phyloP scores from a whole-genome alignment of 805 yeast species.

The Priceomyces carsonii region DNA sequence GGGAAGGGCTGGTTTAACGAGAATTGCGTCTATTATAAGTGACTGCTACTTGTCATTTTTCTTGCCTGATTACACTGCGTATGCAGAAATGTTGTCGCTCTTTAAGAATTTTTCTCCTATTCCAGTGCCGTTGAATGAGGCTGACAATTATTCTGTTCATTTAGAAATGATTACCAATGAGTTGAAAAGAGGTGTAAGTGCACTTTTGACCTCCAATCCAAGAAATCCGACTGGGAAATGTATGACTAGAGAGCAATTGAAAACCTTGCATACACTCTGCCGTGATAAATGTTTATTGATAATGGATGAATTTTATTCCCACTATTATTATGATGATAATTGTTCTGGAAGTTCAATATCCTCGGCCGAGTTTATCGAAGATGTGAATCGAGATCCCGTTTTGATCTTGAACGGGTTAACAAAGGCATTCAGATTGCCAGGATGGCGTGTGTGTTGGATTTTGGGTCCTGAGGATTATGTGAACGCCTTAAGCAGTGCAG shows the following conservation, averaged over 20 bases:
- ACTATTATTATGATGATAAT: slow-evolving; percentile 55
- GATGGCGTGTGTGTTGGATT: slow-evolving; percentile 67
- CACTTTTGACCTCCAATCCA: slow-evolving; percentile 59
- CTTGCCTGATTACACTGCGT: slow-evolving; percentile 64
- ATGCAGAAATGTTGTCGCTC: slow-evolving; percentile 63
- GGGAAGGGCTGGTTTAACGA: slow-evolving; percentile 61
- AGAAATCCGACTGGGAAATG: slow-evolving; percentile 63
- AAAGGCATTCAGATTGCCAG: slow-evolving; percentile 61
- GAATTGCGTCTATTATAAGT: slow-evolving; percentile 60
- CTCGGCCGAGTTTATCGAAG: slow-evolving; percentile 52
- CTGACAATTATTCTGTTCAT: slow-evolving; percentile 58
- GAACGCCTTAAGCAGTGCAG: slow-evolving; percentile 55
- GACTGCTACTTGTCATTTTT: slow-evolving; percentile 62
- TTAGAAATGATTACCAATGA: slow-evolving; percentile 53
- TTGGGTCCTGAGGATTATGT: slow-evolving; percentile 63
- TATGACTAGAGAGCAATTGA: slow-evolving; percentile 48
- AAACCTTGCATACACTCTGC: slow-evolving; percentile 52
- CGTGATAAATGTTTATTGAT: slow-evolving; percentile 54
- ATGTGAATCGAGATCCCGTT: slow-evolving; percentile 59
- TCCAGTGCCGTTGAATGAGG: slow-evolving; percentile 60
- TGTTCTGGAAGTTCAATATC: slow-evolving; percentile 54
- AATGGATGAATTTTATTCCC: slow-evolving; percentile 65
- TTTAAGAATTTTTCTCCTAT: slow-evolving; percentile 64
- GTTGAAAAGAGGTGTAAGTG: slow-evolving; percentile 57
- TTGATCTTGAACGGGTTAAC: slow-evolving; percentile 61